phyloP scores from a whole-genome alignment of 306 rosid species.

The Casuarina equisetifolia region DNA sequence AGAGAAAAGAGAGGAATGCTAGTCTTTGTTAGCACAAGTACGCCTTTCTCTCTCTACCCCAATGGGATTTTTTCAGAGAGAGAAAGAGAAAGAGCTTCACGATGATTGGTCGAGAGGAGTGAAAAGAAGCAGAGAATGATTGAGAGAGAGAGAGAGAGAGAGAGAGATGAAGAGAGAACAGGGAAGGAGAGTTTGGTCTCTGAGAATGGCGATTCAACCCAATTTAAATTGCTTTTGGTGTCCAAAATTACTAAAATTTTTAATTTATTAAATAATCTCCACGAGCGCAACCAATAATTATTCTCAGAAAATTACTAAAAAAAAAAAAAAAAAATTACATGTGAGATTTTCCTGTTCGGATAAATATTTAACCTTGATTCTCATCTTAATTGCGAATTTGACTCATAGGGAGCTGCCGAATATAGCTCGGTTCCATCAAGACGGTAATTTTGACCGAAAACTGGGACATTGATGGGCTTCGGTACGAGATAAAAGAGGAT shows the following conservation, averaged over 20 bases:
- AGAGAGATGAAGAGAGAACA: not conserved
- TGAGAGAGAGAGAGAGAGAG: constrained; percentile 41
- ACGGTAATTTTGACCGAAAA: not conserved
- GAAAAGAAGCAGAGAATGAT: constrained; percentile 67
- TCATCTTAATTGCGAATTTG: not conserved
- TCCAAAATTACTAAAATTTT: constrained; percentile 24
- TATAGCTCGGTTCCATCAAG: not conserved
- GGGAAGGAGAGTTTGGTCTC: not conserved
- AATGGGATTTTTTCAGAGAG: constrained; percentile 36
- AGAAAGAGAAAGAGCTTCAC: constrained; percentile 37
- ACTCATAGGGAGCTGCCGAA: not conserved
- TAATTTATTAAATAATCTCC: not conserved
- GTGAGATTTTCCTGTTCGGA: not conserved
- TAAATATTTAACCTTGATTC: not conserved
- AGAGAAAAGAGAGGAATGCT: constrained; percentile 6
- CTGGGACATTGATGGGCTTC: not conserved
- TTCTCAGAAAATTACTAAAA: not conserved
- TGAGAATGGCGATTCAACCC: constrained; percentile 41
- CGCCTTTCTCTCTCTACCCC: constrained; percentile 27
- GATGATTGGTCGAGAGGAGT: constrained; percentile 59
- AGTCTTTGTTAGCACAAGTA: constrained; percentile 10
- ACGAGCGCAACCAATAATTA: too few species aligned
- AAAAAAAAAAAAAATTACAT: too few species aligned
- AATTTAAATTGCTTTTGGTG: constrained; percentile 59
- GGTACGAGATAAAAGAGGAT: not conserved